A percentile compares a stretch with the other conserved stretches of the same genome.
These are phyloP conservation scores for Monosporozyma solicola DNA, from an alignment of 805 yeast species.

Conservation along the genomic window DNA sequence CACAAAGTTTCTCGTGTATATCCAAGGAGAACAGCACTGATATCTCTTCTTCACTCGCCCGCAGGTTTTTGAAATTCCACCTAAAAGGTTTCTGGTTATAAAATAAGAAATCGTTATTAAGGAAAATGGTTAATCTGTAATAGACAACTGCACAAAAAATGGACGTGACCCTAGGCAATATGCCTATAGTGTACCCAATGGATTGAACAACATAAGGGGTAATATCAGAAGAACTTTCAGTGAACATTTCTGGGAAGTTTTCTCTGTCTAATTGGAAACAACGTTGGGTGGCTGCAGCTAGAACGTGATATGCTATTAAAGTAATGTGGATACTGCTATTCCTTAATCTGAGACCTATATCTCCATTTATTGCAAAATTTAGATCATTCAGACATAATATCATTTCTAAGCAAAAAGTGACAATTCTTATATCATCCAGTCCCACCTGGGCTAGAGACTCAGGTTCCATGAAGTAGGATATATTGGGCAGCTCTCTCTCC, in stretches of 20 bases:
- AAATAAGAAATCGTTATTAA: conserved; percentile 1
- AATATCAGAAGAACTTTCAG: conserved; percentile 2
- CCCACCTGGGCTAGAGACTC: background rate
- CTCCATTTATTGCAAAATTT: conserved; percentile 9
- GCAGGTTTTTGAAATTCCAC: conserved; percentile 7
- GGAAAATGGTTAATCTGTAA: conserved; percentile 4
- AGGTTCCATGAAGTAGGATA: background rate
- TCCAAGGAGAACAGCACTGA: conserved; percentile 2
- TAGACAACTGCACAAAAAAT: conserved; percentile 4
- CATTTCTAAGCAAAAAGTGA: conserved; percentile 2
- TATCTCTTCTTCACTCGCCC: conserved; percentile 1
- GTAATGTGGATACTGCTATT: conserved; percentile 8
- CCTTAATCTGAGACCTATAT: conserved; percentile 6
- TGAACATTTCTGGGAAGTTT: conserved; percentile 11
- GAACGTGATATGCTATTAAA: conserved; percentile 12
- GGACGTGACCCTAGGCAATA: conserved; percentile 7
- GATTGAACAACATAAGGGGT: conserved; percentile 15
- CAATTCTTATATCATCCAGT: conserved; percentile 1
- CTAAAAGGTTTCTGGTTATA: background rate
- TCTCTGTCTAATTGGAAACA: conserved; percentile 13
- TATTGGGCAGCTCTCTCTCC: conserved; percentile 2
- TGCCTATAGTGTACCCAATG: background rate
- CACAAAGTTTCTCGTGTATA: conserved; percentile 6
- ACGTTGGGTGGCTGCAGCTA: conserved; percentile 8
- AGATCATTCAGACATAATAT: conserved; percentile 10